Evolutionary conservation across 129 eudicot genomes (phyloP).

Genomic region (Pseudognaphalium luteoalbum): DNA sequence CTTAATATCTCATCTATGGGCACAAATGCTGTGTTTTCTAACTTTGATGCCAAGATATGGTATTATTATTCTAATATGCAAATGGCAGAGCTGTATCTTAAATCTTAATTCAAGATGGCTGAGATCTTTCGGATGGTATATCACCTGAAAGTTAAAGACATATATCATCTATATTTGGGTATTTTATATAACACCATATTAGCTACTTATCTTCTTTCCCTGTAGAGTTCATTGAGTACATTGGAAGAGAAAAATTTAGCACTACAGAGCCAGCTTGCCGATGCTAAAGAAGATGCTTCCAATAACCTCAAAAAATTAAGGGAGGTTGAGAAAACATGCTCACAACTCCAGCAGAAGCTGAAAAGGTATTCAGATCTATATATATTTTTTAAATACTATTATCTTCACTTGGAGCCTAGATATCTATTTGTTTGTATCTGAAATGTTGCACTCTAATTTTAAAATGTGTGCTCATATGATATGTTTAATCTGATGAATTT

Average conservation of each 20-base stretch:
- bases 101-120: neutral
- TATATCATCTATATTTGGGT: constrained; percentile 2
- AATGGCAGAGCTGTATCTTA: neutral
- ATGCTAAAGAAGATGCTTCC: constrained; percentile 63
- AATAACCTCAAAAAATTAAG: constrained; percentile 56
- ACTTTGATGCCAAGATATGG: neutral
- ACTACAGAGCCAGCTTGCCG: constrained; percentile 62
- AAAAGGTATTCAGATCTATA: constrained; percentile 47
- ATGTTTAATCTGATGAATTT: constrained; percentile 3
- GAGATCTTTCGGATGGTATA: neutral
- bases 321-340: constrained; percentile 69
- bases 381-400: neutral
- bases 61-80: neutral
- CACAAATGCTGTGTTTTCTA: neutral
- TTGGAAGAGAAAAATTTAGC: constrained; percentile 71
- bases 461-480: neutral
- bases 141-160: neutral
- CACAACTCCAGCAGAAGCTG: constrained; percentile 69
- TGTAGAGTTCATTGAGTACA: constrained; percentile 67
- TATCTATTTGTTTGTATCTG: neutral
- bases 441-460: neutral
- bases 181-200: neutral
- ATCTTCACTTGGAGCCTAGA: neutral
- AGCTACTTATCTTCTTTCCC: constrained; percentile 17
- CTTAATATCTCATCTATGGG: neutral